A percentile compares a stretch with the other conserved stretches of the same genome.
These are phyloP conservation scores for Microglena sp. DNA, from an alignment of 139 green algal species.

Conservation along the genomic window DNA sequence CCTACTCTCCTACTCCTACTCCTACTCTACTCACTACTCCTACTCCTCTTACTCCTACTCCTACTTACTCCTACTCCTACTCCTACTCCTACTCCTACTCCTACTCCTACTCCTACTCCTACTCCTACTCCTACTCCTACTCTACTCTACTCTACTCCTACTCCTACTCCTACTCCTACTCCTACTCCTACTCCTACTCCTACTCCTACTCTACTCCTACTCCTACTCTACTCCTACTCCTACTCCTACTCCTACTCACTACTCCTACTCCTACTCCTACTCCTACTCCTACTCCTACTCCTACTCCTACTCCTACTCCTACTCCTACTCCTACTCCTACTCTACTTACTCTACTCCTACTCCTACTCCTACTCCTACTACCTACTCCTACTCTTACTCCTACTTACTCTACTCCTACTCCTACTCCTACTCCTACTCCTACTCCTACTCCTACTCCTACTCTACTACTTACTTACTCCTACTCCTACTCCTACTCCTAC, in stretches of 20 bases:
- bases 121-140: slow-evolving; percentile 5
- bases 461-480: too few relatives aligned
- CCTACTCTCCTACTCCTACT: background rate
- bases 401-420: too few relatives aligned
- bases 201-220: slow-evolving; percentile 9
- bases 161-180: background rate
- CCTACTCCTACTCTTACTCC: too few relatives aligned
- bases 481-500: too few relatives aligned
- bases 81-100: background rate
- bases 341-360: too few relatives aligned
- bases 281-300: too few relatives aligned
- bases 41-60: background rate
- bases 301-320: too few relatives aligned
- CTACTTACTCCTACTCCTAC: background rate
- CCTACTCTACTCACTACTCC: background rate
- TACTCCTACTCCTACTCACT: slow-evolving; percentile 7
- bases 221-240: background rate
- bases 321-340: too few relatives aligned
- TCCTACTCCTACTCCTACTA: too few relatives aligned
- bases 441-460: too few relatives aligned
- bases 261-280: slow-evolving; percentile 4
- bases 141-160: background rate
- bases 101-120: background rate
- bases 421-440: too few relatives aligned
- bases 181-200: slow-evolving; percentile 8